Evolutionary conservation across 2,329 filamentous ascomycete genomes (phyloP).

Genomic region (Exophiala aquamarina): DNA sequence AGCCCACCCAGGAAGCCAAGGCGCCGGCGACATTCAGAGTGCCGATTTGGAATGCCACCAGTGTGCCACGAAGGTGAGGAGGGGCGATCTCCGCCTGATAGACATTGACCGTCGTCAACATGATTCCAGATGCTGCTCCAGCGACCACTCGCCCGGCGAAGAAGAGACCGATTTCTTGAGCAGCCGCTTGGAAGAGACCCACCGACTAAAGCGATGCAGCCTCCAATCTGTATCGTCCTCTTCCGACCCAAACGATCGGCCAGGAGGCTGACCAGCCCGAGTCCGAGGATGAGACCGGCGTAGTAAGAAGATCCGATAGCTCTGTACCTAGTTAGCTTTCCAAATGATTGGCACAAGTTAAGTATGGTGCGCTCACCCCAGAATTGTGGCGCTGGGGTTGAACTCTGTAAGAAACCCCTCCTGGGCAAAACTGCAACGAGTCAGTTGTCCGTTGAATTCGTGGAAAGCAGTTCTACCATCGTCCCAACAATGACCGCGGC

Average conservation of each 20-base stretch:
- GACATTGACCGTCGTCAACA: constrained; percentile 86
- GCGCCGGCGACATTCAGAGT: background rate
- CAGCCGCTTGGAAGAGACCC: background rate
- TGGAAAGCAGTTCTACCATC: too few species aligned
- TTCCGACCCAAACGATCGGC: background rate
- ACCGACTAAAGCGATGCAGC: background rate
- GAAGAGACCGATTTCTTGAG: constrained; percentile 62
- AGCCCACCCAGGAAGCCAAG: background rate
- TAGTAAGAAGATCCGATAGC: too few species aligned
- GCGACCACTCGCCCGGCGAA: constrained; percentile 74
- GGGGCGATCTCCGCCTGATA: constrained; percentile 83
- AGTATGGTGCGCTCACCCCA: too few species aligned
- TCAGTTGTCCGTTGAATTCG: too few species aligned
- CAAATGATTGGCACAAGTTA: too few species aligned
- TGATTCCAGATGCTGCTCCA: constrained; percentile 78
- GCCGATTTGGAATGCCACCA: constrained; percentile 56
- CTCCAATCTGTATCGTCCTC: background rate
- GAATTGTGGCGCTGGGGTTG: too few species aligned
- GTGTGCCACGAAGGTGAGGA: constrained; percentile 40
- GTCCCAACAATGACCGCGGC: too few species aligned
- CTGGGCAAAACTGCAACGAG: background rate
- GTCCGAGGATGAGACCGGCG: too few species aligned
- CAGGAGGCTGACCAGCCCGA: too few species aligned
- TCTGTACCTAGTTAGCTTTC: too few species aligned
- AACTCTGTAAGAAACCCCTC: background rate